A percentile compares a stretch with the other conserved stretches of the same genome.
These are phyloP conservation scores for Poronia punctata DNA, from an alignment of 495 filamentous ascomycete species.

Conservation along the genomic window DNA sequence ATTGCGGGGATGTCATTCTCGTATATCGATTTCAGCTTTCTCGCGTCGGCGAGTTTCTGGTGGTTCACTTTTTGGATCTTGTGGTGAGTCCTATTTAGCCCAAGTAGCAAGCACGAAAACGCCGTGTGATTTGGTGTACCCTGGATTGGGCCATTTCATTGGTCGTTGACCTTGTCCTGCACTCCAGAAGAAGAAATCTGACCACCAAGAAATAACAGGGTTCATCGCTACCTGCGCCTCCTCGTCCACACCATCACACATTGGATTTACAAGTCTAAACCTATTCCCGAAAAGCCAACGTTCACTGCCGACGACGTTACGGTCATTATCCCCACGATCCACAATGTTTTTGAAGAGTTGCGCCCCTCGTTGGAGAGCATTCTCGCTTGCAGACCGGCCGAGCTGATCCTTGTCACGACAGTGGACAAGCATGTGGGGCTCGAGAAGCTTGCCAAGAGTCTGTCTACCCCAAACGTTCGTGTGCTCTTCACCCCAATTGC, in stretches of 20 bases:
- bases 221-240: slow-evolving; percentile 44
- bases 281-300: slow-evolving; percentile 26
- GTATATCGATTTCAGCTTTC: slow-evolving; percentile 28
- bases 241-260: slow-evolving; percentile 39
- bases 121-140: background rate
- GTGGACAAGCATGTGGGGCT: slow-evolving; percentile 42
- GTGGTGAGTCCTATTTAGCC: slow-evolving; percentile 30
- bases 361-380: slow-evolving; percentile 47
- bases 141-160: slow-evolving; percentile 4
- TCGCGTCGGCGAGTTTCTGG: slow-evolving; percentile 25
- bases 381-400: slow-evolving; percentile 42
- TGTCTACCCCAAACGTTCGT: slow-evolving; percentile 34
- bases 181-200: slow-evolving; percentile 11
- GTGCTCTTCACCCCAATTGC: slow-evolving; percentile 32
- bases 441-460: slow-evolving; percentile 34
- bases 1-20: slow-evolving; percentile 32
- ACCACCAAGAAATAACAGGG: slow-evolving; percentile 27
- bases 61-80: slow-evolving; percentile 35
- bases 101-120: background rate
- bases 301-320: slow-evolving; percentile 43
- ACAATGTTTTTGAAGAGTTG: slow-evolving; percentile 47
- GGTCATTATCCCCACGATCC: slow-evolving; percentile 49
- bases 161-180: background rate
- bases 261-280: slow-evolving; percentile 35
- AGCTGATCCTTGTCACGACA: slow-evolving; percentile 51